A percentile compares a stretch with the other conserved stretches of the same genome.
Evolutionary conservation across 192 early-diverging fungal species (phyloP).

Genomic region (Coemansia sp.): DNA sequence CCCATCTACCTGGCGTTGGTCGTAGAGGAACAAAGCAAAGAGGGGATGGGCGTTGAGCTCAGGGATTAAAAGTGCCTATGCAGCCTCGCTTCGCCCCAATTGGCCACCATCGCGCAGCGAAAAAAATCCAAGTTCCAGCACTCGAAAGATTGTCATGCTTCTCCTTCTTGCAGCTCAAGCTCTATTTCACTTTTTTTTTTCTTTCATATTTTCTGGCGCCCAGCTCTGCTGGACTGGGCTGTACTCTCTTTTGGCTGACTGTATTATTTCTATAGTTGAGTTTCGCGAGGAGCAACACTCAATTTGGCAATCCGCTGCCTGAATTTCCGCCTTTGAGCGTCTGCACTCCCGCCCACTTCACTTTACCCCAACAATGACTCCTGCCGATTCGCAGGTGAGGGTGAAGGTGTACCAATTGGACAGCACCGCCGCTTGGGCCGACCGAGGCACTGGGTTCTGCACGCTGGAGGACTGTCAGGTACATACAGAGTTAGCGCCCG

Average conservation of each 20-base stretch:
- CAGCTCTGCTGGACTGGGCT: constrained; percentile 3
- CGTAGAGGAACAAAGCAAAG: not conserved
- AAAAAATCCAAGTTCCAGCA: not conserved
- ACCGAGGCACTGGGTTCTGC: constrained; percentile 84
- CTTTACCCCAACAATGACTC: constrained; percentile 30
- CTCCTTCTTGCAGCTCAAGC: not conserved
- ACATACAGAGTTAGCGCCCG: constrained; percentile 4
- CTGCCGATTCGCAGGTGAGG: constrained; percentile 56
- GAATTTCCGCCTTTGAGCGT: constrained; percentile 3
- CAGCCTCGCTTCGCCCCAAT: not conserved
- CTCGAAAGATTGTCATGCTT: not conserved
- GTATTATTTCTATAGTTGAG: not conserved
- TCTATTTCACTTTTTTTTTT: not conserved
- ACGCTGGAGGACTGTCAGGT: constrained; percentile 66
- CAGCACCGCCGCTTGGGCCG: constrained; percentile 69
- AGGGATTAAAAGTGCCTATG: not conserved
- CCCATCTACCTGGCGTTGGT: not conserved
- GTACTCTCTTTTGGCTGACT: not conserved
- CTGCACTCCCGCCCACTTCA: constrained; percentile 3
- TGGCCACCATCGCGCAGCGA: not conserved
- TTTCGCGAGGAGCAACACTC: not conserved
- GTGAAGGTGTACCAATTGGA: constrained; percentile 87
- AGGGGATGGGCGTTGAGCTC: not conserved
- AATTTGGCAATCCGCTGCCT: not conserved
- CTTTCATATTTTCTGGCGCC: not conserved